Evolutionary conservation across 371 early-diverging fungal species (phyloP).

Genomic region (Haplosporangium sp.): DNA sequence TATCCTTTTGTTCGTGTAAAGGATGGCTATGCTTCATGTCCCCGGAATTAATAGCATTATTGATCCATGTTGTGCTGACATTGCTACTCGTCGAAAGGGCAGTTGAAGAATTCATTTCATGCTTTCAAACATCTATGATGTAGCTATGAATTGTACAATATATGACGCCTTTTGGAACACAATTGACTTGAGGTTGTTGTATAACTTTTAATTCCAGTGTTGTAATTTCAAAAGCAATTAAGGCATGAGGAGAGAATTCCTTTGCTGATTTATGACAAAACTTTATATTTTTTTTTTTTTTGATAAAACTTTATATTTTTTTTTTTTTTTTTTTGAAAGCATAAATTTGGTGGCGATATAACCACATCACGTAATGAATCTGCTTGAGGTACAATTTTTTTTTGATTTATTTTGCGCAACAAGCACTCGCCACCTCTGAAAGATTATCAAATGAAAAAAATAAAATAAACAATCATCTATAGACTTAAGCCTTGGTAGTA

Average conservation of each 20-base stretch:
- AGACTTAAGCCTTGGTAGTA: slow-evolving; percentile 44
- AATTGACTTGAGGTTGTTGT: background rate
- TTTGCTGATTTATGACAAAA: no score
- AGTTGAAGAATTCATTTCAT: slow-evolving; percentile 20
- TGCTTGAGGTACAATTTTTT: background rate
- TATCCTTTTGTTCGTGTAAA: background rate
- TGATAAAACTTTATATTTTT: no score
- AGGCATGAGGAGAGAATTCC: no score
- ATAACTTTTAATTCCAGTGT: no score
- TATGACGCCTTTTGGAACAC: background rate
- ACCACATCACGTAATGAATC: background rate
- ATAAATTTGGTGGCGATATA: slow-evolving; percentile 8
- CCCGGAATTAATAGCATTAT: background rate
- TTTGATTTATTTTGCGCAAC: slow-evolving; percentile 7
- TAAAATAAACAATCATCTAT: background rate
- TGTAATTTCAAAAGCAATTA: no score
- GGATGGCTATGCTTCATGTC: background rate
- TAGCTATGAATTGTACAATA: background rate
- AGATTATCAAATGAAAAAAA: slow-evolving; percentile 1
- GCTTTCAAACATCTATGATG: background rate
- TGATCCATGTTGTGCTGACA: background rate
- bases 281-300: no score
- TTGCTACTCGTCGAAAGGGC: background rate
- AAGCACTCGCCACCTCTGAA: background rate
- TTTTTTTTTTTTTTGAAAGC: no score